Evolutionary conservation across 2,329 filamentous ascomycete species (phyloP).

Genomic region (Pseudogymnoascus sp.): DNA sequence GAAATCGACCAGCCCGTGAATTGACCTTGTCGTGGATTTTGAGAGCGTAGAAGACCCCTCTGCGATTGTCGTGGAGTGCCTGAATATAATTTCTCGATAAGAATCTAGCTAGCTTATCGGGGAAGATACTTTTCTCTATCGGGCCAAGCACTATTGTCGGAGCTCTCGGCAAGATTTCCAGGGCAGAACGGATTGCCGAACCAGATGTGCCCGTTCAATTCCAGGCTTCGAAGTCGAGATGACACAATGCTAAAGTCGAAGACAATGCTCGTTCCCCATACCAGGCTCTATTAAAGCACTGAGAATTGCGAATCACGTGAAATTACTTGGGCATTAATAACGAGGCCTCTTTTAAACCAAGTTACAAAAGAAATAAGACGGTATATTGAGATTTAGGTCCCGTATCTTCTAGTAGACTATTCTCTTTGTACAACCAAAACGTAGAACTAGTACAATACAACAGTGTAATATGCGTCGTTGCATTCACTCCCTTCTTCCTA

Average conservation of each 20-base stretch:
- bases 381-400: slow-evolving; percentile 11
- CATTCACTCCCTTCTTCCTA: slow-evolving; percentile 23
- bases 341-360: not conserved
- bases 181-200: slow-evolving; percentile 7
- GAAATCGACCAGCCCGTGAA: slow-evolving; percentile 5
- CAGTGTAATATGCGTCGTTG: slow-evolving; percentile 14
- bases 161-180: slow-evolving; percentile 11
- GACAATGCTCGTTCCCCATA: not conserved
- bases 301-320: not conserved
- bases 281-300: not conserved
- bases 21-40: slow-evolving; percentile 4
- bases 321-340: not conserved
- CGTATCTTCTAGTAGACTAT: slow-evolving; percentile 12
- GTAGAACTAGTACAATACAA: slow-evolving; percentile 30
- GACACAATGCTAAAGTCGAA: not conserved
- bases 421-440: slow-evolving; percentile 27
- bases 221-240: not conserved
- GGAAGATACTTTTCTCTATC: slow-evolving; percentile 11
- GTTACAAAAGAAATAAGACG: slow-evolving; percentile 10
- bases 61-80: not conserved
- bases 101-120: slow-evolving; percentile 12
- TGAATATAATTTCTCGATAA: slow-evolving; percentile 12
- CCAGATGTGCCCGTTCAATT: not conserved
- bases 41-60: slow-evolving; percentile 4
- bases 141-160: slow-evolving; percentile 2